Conservation (phyloP, 768 basidiomycete genomes). For the Cyclocybe aegerita region DNA sequence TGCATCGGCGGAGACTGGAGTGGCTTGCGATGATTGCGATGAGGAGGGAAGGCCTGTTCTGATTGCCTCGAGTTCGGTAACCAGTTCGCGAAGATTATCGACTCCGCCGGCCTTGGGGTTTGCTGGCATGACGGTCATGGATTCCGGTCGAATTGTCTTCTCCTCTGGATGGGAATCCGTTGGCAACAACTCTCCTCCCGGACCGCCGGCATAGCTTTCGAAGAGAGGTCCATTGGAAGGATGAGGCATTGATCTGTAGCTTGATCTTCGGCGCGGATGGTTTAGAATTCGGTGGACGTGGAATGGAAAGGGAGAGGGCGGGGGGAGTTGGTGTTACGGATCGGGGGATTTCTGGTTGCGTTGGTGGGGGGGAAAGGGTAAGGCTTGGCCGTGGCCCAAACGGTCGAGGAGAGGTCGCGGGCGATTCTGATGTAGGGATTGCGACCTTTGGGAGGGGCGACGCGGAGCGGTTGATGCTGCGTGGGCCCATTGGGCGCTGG, state of each 20-base stretch:
- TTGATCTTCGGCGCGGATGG: constrained; percentile 22
- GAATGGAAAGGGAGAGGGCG: constrained; percentile 24
- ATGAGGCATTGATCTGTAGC: constrained; percentile 19
- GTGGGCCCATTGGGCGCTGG: constrained; percentile 38
- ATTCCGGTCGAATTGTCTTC: constrained; percentile 43
- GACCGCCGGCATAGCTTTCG: constrained; percentile 45
- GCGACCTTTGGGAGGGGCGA: constrained; percentile 15
- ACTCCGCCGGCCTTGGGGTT: constrained; percentile 27
- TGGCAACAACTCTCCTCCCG: constrained; percentile 23
- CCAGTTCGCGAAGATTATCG: constrained; percentile 35
- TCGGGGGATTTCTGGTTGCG: constrained; percentile 27
- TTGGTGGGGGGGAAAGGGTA: constrained; percentile 19
- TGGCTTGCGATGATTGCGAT: constrained; percentile 10
- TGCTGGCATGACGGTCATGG: constrained; percentile 29
- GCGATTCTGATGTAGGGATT: constrained; percentile 18
- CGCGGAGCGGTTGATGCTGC: constrained; percentile 20
- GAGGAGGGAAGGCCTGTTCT: constrained; percentile 20
- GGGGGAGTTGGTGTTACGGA: constrained; percentile 26
- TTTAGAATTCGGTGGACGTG: constrained; percentile 16
- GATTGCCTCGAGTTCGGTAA: constrained; percentile 35
- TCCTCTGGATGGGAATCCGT: constrained; percentile 32
- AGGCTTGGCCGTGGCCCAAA: constrained; percentile 22
- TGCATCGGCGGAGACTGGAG: constrained; percentile 27
- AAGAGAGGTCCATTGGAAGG: constrained; percentile 28
- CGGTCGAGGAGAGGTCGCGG: constrained; percentile 26